Base-by-base conservation (phyloP, 257 asterid genomes). In the Nicotiana otophora region DNA sequence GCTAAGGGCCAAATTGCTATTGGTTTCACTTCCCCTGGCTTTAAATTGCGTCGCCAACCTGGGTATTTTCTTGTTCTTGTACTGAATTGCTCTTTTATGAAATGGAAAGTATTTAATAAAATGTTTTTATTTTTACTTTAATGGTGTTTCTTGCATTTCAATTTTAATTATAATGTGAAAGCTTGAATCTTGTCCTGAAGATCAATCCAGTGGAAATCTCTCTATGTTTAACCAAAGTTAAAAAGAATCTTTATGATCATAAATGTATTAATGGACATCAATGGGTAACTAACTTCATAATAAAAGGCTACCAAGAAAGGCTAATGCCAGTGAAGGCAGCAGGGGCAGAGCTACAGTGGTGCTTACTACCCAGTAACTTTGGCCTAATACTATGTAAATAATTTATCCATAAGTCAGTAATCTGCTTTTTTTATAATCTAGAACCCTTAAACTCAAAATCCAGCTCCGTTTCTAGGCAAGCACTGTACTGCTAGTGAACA, bases 11-110 rank as follows among this genome's bases (percentile, higher is more conserved):
- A 93, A 82, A 83, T 96, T 83, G 89, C 97, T 17, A 94, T 96
- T 77, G 99, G 99, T 60, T 96, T 96, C 79, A 93, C 98, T 53
- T 81, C 97, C n/a, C 84, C 97, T 54, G 94, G 91, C 11, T 94
- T 93, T 87, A 93, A 84, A 82, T 81, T 91, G 85, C 89, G 96
- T 46, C 96, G 98, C 31, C 98, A 94, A 74, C 98, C 98, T 10
- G 99, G 99, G 99, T 96, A 84, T 15, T 85, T 78, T 62, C 17
- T 53, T 53, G 6, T 51, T 51, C 57, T 51, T 51, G 5, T 10
- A 51, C 5, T 51, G 57, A 51, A 39, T 39, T 42, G 11, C 51
- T 42, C 51, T 42, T 42, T 42, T 42, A 42, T 9, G 11, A 42
- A 42, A 42, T 42, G 12, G 51, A 42, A 42, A 42, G 12, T 2